These are phyloP conservation scores for Epichloe sibirici DNA, from an alignment of 2,329 filamentous ascomycete genomes.

Conservation along the genomic window DNA sequence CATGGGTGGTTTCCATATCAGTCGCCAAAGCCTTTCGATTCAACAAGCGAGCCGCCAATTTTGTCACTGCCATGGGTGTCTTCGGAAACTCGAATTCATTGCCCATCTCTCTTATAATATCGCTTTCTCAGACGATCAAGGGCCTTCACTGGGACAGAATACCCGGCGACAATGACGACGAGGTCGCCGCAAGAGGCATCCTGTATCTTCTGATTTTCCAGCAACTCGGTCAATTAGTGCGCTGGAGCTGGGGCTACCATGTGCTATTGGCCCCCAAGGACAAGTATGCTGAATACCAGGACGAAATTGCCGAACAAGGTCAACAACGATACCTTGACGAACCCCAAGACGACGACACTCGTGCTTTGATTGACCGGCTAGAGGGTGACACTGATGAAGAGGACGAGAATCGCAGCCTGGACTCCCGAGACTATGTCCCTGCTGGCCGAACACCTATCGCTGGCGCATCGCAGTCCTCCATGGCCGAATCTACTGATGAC, in stretches of 20 bases:
- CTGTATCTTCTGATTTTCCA: slow-evolving; percentile 95
- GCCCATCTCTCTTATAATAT: slow-evolving; percentile 90
- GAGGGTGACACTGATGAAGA: slow-evolving; percentile 28
- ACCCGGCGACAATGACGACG: slow-evolving; percentile 85
- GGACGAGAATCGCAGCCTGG: slow-evolving; percentile 23
- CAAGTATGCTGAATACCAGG: slow-evolving; percentile 52
- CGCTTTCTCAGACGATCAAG: slow-evolving; percentile 79
- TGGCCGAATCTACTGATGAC: slow-evolving; percentile 37
- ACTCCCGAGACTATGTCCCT: slow-evolving; percentile 39
- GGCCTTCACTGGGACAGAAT: slow-evolving; percentile 91
- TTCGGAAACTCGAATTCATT: slow-evolving; percentile 98
- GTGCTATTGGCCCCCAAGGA: slow-evolving; percentile 80
- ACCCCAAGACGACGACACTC: slow-evolving; percentile 30
- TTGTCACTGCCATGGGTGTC: slow-evolving; percentile 91
- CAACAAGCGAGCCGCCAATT: slow-evolving; percentile 77
- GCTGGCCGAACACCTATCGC: slow-evolving; percentile 43
- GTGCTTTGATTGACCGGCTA: slow-evolving; percentile 28
- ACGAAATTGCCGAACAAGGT: slow-evolving; percentile 43
- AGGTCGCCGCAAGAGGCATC: slow-evolving; percentile 87
- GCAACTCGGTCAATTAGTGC: slow-evolving; percentile 84
- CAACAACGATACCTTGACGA: slow-evolving; percentile 41
- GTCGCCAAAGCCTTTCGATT: slow-evolving; percentile 71
- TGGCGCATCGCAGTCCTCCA: slow-evolving; percentile 36
- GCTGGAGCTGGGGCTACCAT: slow-evolving; percentile 98
- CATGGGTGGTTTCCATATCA: slow-evolving; percentile 60